Base-by-base conservation (phyloP, 2,329 filamentous ascomycete species). In the Aspergillus bombycis region DNA sequence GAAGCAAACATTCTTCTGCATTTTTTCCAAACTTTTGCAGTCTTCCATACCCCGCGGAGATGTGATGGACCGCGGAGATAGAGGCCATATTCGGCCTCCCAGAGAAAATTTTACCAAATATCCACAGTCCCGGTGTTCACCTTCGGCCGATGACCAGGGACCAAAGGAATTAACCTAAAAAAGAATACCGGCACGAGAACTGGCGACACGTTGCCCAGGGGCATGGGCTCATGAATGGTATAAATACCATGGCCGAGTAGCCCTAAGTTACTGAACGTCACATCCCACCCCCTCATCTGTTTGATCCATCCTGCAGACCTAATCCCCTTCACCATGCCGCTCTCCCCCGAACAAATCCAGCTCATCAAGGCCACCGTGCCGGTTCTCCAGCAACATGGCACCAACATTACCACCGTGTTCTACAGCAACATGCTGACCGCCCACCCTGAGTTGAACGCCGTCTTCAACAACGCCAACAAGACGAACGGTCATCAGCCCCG, bases 401-500 rank as follows among this genome's bases (percentile, higher is more conserved):
- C 85, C 66, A 82, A 83, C 65, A 91, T 93, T 75, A 89, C 90
- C 7, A 83, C 83, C n/a, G 83, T 85, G 67, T 93, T 94, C 81
- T 93, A 94, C 82, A 82, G 82, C 65, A 88, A 86, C 72, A 86
- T 93, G 82, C 81, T 93, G 28, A 74, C 74, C 12, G 86, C 87
- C 45, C 83, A 92, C 64, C 90, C 90, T 0, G 84, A 87, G 52
- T 84, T 93, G 36, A 86, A 88, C 70, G 85, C 88, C 75, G 82
- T 90, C 77, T 93, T 93, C 84, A 93, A 92, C 76, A 81, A 85
- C 57, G 84, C 88, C 8, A 88, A 91, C 69, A 91, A 93, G 77
- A 79, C 80, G 52, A 91, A 85, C 6, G 88, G 89, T 41, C 86
- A 87, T 61, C 91, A 94, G 74, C 84, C 89, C 4, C 81, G 82